phyloP scores from a whole-genome alignment of 306 rosid species.

The Quercus variabilis region DNA sequence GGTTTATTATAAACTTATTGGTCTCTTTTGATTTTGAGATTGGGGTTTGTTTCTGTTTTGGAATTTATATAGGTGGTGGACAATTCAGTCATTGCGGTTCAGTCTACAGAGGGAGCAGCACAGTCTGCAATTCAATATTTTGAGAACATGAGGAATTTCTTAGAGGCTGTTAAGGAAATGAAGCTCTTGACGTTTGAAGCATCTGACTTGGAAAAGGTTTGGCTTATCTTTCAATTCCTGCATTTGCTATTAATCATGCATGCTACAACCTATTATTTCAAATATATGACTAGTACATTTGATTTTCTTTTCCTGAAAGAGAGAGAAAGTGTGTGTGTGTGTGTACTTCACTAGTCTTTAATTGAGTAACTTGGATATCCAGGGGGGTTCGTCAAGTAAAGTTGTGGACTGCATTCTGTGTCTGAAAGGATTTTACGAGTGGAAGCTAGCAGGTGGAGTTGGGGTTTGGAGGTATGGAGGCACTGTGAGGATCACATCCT shows the following conservation, averaged over 20 bases:
- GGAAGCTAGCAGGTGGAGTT: conserved; percentile 88
- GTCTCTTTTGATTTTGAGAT: background rate
- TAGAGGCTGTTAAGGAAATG: conserved; percentile 86
- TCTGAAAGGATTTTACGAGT: conserved; percentile 87
- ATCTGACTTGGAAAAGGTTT: conserved; percentile 90
- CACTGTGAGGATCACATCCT: conserved; percentile 79
- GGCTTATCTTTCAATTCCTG: background rate
- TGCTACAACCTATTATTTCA: background rate
- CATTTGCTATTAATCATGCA: conserved; percentile 1
- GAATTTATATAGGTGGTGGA: conserved; percentile 67
- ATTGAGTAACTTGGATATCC: conserved; percentile 25
- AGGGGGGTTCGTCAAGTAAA: conserved; percentile 90
- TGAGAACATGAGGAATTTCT: conserved; percentile 92
- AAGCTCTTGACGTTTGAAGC: conserved; percentile 91
- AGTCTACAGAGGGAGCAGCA: conserved; percentile 76
- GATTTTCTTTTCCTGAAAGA: background rate
- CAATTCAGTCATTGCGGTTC: conserved; percentile 54
- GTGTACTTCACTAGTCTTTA: background rate
- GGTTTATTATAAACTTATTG: background rate
- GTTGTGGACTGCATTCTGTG: conserved; percentile 98
- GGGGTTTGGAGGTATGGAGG: conserved; percentile 99
- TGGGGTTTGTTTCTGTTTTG: background rate
- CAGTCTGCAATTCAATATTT: conserved; percentile 96
- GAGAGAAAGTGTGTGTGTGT: background rate
- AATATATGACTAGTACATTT: background rate